phyloP scores from a whole-genome alignment of 768 basidiomycete species.

The Leccinum aurantiacum region DNA sequence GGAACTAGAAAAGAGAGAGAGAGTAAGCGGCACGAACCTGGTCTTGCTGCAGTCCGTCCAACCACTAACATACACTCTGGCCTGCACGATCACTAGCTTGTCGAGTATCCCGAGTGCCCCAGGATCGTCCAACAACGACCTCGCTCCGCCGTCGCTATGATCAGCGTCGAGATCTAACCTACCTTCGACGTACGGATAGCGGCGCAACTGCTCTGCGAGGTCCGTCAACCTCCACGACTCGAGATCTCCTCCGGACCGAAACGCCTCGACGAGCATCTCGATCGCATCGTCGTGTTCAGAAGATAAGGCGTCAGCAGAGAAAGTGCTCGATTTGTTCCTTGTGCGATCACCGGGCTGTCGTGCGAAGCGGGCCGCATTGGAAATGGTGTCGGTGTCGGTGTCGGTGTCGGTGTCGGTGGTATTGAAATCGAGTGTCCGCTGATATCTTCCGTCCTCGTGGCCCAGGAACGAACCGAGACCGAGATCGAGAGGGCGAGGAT shows the following conservation, averaged over 20 bases:
- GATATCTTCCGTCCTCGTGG: neutral
- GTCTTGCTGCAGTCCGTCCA: slow-evolving; percentile 44
- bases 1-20: neutral
- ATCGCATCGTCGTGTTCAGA: slow-evolving; percentile 46
- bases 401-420: neutral
- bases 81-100: slow-evolving; percentile 50
- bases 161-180: slow-evolving; percentile 22
- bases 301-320: slow-evolving; percentile 33
- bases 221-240: slow-evolving; percentile 44
- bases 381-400: neutral
- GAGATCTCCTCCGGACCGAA: slow-evolving; percentile 40
- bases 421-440: neutral
- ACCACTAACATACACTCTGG: slow-evolving; percentile 55
- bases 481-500: slow-evolving; percentile 33
- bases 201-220: slow-evolving; percentile 36
- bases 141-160: too few relatives aligned
- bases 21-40: slow-evolving; percentile 37
- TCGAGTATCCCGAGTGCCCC: slow-evolving; percentile 58
- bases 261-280: slow-evolving; percentile 42
- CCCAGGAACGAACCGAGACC: too few relatives aligned
- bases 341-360: too few relatives aligned
- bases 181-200: slow-evolving; percentile 26
- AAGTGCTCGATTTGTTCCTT: slow-evolving; percentile 39
- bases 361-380: too few relatives aligned
- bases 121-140: slow-evolving; percentile 41